Percentiles rank a stretch among this genome's conserved stretches.
These are phyloP conservation scores for Wallacemonas sp. DNA, from an alignment of 208 protist species.

Conservation along the genomic window DNA sequence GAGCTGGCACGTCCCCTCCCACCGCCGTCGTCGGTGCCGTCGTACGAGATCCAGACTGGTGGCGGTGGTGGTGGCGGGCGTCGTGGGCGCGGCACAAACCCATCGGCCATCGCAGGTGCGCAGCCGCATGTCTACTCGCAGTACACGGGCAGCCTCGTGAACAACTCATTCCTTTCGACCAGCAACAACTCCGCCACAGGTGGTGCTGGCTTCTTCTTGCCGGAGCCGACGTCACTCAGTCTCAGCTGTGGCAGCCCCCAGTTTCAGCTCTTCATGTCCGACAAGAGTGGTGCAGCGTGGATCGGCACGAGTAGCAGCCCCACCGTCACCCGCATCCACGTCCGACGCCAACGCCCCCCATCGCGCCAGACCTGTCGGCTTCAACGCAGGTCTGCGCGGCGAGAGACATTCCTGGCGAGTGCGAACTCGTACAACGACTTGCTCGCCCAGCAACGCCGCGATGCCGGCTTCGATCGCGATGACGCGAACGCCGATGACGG, in stretches of 20 bases:
- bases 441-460: not conserved
- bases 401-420: not conserved
- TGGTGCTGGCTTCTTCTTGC: not conserved
- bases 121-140: not conserved
- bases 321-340: slow-evolving; percentile 11
- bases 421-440: not conserved
- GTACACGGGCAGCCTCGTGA: slow-evolving; percentile 15
- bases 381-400: not conserved
- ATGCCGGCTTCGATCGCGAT: not conserved
- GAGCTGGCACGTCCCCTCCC: not conserved
- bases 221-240: slow-evolving; percentile 47
- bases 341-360: not conserved
- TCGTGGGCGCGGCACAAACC: too few relatives aligned
- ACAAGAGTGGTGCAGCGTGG: slow-evolving; percentile 24
- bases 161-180: slow-evolving; percentile 10
- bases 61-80: too few relatives aligned
- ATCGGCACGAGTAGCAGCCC: slow-evolving; percentile 23
- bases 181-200: not conserved
- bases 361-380: not conserved
- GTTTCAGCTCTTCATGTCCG: slow-evolving; percentile 44
- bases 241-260: slow-evolving; percentile 47
- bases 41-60: not conserved
- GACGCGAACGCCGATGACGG: not conserved
- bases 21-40: slow-evolving; percentile 2
- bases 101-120: too few relatives aligned